A percentile compares a stretch with the other conserved stretches of the same genome.
These are phyloP conservation scores for Neopestalotiopsis rosae DNA, from an alignment of 2,329 filamentous ascomycete genomes.

Conservation along the genomic window DNA sequence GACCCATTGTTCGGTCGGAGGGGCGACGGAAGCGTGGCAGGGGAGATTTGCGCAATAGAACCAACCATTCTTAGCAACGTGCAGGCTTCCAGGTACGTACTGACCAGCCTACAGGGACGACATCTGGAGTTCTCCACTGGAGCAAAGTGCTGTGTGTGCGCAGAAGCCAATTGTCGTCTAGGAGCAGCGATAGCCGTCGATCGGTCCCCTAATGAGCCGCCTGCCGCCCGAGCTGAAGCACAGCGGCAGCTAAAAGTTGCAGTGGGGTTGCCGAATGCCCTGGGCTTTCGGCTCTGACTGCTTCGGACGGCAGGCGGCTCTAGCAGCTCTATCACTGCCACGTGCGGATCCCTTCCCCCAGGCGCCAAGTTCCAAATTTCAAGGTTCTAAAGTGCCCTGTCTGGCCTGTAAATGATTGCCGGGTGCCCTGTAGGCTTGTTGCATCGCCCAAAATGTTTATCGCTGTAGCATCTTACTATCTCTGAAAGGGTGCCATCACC, in stretches of 20 bases:
- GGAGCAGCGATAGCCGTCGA: constrained; percentile 7
- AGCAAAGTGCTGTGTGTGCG: neutral
- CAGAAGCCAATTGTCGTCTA: neutral
- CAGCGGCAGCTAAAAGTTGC: constrained; percentile 4
- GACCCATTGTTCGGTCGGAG: neutral
- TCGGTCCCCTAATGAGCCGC: neutral
- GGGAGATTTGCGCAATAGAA: too few species aligned
- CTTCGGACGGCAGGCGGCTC: constrained; percentile 14
- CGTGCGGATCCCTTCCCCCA: neutral
- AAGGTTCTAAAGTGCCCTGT: neutral
- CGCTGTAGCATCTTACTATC: neutral
- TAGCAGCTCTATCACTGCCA: neutral
- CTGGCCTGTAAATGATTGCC: neutral
- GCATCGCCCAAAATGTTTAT: neutral
- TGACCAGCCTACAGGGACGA: neutral
- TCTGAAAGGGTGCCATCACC: neutral
- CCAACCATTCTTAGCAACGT: too few species aligned
- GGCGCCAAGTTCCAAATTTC: neutral
- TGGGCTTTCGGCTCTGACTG: constrained; percentile 10
- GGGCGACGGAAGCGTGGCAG: neutral
- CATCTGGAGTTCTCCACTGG: neutral
- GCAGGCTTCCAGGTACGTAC: neutral
- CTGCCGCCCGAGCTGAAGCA: neutral
- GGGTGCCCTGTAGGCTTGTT: neutral
- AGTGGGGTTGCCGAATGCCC: neutral